phyloP scores from a whole-genome alignment of 179 eudicot genomes.

The Carnegiea gigantea region DNA sequence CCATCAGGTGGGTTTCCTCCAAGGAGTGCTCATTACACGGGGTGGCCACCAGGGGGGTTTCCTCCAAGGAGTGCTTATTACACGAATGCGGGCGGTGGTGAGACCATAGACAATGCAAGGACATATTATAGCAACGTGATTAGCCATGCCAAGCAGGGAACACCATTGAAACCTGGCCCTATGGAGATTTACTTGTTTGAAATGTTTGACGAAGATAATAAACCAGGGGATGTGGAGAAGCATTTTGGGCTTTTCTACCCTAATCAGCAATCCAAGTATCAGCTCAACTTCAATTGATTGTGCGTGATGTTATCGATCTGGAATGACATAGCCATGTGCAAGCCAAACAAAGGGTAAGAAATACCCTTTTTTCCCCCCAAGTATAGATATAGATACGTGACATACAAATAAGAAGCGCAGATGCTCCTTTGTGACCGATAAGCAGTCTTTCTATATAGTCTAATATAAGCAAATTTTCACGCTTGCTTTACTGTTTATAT shows the following conservation, averaged over 20 bases:
- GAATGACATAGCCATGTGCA: too few species aligned
- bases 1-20: too few species aligned
- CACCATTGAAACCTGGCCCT: not conserved
- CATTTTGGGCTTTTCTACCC: conserved; percentile 4
- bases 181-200: not conserved
- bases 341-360: not conserved
- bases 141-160: too few species aligned
- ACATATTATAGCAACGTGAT: too few species aligned
- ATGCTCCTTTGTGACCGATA: too few species aligned
- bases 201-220: not conserved
- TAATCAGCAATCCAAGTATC: not conserved
- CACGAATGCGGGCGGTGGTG: not conserved
- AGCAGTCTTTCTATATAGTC: too few species aligned
- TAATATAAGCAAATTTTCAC: too few species aligned
- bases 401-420: not conserved
- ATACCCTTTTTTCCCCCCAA: not conserved
- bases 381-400: not conserved
- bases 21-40: too few species aligned
- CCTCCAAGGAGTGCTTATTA: not conserved
- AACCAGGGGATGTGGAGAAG: not conserved
- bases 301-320: not conserved
- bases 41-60: not conserved
- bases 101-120: too few species aligned
- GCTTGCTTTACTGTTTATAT: too few species aligned
- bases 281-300: not conserved